These are phyloP conservation scores for Wickerhamomyces bisporus DNA, from an alignment of 805 yeast species.

Conservation along the genomic window DNA sequence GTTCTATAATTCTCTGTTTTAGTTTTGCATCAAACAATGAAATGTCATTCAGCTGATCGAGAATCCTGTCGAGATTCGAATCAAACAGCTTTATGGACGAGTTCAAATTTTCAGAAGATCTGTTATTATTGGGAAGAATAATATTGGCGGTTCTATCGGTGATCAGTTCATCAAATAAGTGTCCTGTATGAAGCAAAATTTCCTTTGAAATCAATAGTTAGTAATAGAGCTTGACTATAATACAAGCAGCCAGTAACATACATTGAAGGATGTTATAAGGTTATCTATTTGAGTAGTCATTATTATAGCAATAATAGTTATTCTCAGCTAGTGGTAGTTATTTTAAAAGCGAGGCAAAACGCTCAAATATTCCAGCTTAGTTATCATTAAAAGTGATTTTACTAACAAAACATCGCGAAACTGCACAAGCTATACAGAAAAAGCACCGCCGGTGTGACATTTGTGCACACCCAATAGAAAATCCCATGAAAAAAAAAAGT, in stretches of 20 bases:
- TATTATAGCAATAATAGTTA: too few species aligned
- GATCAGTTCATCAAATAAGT: conserved; percentile 18
- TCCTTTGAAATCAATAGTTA: too few species aligned
- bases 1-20: conserved; percentile 12
- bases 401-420: too few species aligned
- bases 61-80: conserved; percentile 15
- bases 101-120: conserved; percentile 7
- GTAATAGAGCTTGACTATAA: not conserved
- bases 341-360: too few species aligned
- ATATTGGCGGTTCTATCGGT: conserved; percentile 19
- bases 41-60: conserved; percentile 22
- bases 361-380: too few species aligned
- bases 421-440: not conserved
- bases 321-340: too few species aligned
- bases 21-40: conserved; percentile 15
- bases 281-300: conserved; percentile 16
- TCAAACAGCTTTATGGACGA: conserved; percentile 17
- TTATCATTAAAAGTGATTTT: too few species aligned
- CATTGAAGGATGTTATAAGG: conserved; percentile 11
- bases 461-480: conserved; percentile 3
- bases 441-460: not conserved
- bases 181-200: conserved; percentile 18
- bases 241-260: not conserved
- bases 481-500: not conserved
- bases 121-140: conserved; percentile 17